Conservation (phyloP, 352 stramenopile genomes). For the Phytopythium helicoides region DNA sequence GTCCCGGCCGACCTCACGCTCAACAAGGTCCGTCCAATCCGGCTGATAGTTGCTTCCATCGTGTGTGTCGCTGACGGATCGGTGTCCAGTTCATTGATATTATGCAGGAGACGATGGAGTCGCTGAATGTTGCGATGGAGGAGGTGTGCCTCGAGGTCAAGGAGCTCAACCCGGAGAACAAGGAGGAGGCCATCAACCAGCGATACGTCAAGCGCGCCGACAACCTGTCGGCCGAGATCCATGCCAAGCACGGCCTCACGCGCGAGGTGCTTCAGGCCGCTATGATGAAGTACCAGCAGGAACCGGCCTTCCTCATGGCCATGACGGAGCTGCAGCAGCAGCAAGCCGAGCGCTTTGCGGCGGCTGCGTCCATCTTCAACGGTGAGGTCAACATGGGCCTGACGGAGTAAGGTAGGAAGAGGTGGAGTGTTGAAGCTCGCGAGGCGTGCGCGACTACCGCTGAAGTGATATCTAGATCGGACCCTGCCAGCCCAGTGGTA, state of each 20-base stretch:
- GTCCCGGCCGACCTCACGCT: constrained; percentile 80
- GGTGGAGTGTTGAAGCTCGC: background rate
- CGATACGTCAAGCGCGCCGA: constrained; percentile 87
- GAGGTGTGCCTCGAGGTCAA: constrained; percentile 88
- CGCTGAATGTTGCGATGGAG: constrained; percentile 88
- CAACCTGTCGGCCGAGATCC: constrained; percentile 80
- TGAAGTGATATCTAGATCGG: constrained; percentile 18
- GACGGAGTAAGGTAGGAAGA: constrained; percentile 43
- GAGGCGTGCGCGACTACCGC: constrained; percentile 27
- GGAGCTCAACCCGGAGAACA: constrained; percentile 85
- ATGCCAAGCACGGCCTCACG: constrained; percentile 86
- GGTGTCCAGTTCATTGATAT: constrained; percentile 75
- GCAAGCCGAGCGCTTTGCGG: constrained; percentile 81
- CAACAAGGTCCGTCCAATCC: constrained; percentile 46
- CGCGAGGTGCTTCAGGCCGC: constrained; percentile 83
- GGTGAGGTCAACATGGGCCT: constrained; percentile 89
- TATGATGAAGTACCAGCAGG: constrained; percentile 92
- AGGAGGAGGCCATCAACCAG: constrained; percentile 89
- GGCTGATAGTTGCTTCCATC: background rate
- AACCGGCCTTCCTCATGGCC: constrained; percentile 81
- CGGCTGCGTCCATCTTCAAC: constrained; percentile 82
- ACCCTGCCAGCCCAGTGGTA: constrained; percentile 12
- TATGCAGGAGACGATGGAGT: constrained; percentile 91
- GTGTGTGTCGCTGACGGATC: background rate
- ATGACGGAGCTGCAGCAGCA: constrained; percentile 88